Conservation (phyloP, 2,329 filamentous ascomycete species). For the Dothideomycetes sp. region DNA sequence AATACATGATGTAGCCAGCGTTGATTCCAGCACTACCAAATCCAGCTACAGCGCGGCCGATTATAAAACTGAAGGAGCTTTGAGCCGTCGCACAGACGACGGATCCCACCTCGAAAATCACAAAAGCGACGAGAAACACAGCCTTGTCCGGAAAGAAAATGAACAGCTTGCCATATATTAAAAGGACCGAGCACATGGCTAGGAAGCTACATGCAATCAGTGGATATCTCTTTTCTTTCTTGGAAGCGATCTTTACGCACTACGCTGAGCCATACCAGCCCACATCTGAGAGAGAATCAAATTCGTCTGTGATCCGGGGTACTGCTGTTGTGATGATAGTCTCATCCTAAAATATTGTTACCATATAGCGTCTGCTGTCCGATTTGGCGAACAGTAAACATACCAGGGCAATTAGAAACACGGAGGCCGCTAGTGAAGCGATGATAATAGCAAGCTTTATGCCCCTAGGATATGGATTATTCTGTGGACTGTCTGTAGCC, state of each 20-base stretch:
- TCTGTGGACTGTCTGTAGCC: too few relatives aligned
- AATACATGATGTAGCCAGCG: conserved; percentile 29
- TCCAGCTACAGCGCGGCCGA: conserved; percentile 44
- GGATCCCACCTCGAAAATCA: conserved; percentile 39
- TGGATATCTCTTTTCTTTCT: too few relatives aligned
- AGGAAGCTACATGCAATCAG: too few relatives aligned
- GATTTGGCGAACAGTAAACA: too few relatives aligned
- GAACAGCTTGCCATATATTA: conserved; percentile 14
- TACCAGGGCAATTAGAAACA: too few relatives aligned
- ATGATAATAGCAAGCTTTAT: too few relatives aligned
- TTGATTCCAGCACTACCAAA: conserved; percentile 41
- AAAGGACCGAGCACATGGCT: too few relatives aligned
- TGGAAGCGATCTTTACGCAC: too few relatives aligned
- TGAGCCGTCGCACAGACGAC: conserved; percentile 41
- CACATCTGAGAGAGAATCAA: conserved; percentile 27
- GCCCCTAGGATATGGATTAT: too few relatives aligned
- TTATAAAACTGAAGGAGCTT: conserved; percentile 42
- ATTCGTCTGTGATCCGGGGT: conserved; percentile 28
- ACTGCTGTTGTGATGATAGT: conserved; percentile 27
- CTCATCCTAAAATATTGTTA: too few relatives aligned
- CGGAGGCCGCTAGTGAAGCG: too few relatives aligned
- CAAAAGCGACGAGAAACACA: conserved; percentile 22
- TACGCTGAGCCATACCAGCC: conserved; percentile 29
- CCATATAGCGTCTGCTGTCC: too few relatives aligned
- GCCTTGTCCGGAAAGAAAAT: conserved; percentile 16